Base-by-base conservation (phyloP, 306 rosid species). In the Dryas drummondii region DNA sequence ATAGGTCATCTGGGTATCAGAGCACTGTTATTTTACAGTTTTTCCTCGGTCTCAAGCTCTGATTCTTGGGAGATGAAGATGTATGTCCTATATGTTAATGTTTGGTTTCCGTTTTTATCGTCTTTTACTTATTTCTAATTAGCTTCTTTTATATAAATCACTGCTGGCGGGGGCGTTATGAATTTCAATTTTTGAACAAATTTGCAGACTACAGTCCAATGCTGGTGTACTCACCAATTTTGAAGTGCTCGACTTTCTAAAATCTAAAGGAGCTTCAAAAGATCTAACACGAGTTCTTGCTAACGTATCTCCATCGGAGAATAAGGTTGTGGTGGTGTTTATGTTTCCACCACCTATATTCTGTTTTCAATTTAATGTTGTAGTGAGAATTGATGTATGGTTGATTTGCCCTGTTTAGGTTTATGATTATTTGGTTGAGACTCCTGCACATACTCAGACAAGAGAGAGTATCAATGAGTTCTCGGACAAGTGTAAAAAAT, bases 171-270 rank as follows among this genome's bases (percentile, higher is more conserved):
- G 9, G 72, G 11, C 51, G 47, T 37, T 68, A n/a, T 32, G 12
- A 63, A 12, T 61, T 47, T 74, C 11, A 62, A 44, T 2, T 73
- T 58, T 1, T 52, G 32, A 56, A 14, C 13, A 1, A 64, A 13
- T 22, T 78, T 50, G 49, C 86, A 88, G 97, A 77, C 40, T 93
- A 70, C 80, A 86, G 62, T 78, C 80, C 51, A 90, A 91, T 65
- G 89, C 82, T 8, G 88, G 87, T 46, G 78, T 87, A 4, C 90
- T 90, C 26, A 83, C 91, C 16, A 94, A 94, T 79, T 91, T 88
- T 11, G 94, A 93, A 82, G 91, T 88, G 49, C 88, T 90, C 19
- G 82, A 85, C 48, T 90, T 91, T 81, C 86, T 94, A 61, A 83
- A 82, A 77, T 79, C 90, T 4, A 91, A 84, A 82, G 96, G 97